Evolutionary conservation across 257 asterid genomes (phyloP).

Genomic region (Asclepias syriaca): DNA sequence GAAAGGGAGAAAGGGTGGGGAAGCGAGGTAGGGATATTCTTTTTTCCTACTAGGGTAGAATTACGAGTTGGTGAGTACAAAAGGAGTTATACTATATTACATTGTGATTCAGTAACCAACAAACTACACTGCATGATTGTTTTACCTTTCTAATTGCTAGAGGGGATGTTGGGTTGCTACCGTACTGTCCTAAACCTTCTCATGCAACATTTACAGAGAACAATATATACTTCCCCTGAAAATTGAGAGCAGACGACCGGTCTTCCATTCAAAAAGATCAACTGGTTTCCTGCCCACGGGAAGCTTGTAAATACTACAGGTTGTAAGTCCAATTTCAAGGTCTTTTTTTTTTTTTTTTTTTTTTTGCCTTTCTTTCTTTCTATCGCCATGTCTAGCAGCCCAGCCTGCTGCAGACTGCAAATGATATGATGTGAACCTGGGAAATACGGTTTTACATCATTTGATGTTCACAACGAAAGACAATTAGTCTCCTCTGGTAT

Average conservation of each 20-base stretch:
- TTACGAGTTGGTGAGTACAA: background rate
- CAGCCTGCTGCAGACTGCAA: background rate
- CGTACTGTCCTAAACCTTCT: constrained; percentile 11
- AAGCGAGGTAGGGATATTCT: no score
- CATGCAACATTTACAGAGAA: constrained; percentile 29
- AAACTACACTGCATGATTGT: constrained; percentile 8
- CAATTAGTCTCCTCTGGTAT: constrained; percentile 55
- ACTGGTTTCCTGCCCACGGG: constrained; percentile 23
- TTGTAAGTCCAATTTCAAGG: constrained; percentile 8
- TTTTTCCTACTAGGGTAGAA: background rate
- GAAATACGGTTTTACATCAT: background rate
- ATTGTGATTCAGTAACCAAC: constrained; percentile 4
- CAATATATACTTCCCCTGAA: constrained; percentile 34
- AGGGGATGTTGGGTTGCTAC: constrained; percentile 9
- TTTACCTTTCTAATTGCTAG: constrained; percentile 11
- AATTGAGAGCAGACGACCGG: constrained; percentile 18
- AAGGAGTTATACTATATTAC: constrained; percentile 2
- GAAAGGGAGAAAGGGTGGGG: background rate
- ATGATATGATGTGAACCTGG: constrained; percentile 3
- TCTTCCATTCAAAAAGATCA: constrained; percentile 22
- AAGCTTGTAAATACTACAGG: constrained; percentile 11
- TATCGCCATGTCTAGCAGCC: background rate
- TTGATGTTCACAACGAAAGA: constrained; percentile 49
- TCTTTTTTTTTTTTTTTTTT: no score
- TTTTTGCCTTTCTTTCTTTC: background rate